Evolutionary conservation across 2,329 filamentous ascomycete genomes (phyloP), one percentile per base, ranked within the genome.

Genomic region (Lasiodiplodia sp.): DNA sequence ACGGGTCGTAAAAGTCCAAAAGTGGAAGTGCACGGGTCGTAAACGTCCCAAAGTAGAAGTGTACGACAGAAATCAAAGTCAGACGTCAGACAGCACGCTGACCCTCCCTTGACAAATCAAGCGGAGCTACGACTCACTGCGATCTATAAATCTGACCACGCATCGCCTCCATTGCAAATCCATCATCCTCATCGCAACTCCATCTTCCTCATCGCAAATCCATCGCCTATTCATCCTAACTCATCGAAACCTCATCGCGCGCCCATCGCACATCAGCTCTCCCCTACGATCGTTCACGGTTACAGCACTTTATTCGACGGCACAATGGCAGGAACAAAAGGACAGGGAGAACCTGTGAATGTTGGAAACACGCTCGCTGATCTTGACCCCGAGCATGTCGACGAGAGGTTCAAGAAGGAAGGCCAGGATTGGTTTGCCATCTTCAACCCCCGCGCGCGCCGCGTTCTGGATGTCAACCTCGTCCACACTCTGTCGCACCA

Each of bases 391-490:
- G 94, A 97, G 70, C 89, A 93, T 70, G 86, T 98, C 52, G 93
- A 94, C 37, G 88, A 91, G 1, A 90, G 94, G 74, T 89, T 94
- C 71, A 98, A 98, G 86, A 94, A 95, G 78, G 92, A 93, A 68
- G 92, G 93, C 37, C 85, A 88, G 55, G 96, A 98, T 78, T 99
- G 96, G 96, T 97, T 96, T 78, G 95, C 93, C 55, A 92, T 98
- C 72, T 99, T 97, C 86, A 97, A 99, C 82, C 94, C 95, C 55
- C 88, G 91, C 69, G 92, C 97, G 47, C 93, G 92, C 71, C 93
- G 96, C 69, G 89, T 94, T 63, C 85, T 99, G 64, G 96, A 99
- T 77, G 94, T 99, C 66, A 94, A 97, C 72, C 86, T 99, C 49
- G 91, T 97, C 57, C 96, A 98, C 82, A 97, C 94, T 68, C 87